phyloP scores from a whole-genome alignment of 345 rosid genomes.

The Gossypium mustelinum region DNA sequence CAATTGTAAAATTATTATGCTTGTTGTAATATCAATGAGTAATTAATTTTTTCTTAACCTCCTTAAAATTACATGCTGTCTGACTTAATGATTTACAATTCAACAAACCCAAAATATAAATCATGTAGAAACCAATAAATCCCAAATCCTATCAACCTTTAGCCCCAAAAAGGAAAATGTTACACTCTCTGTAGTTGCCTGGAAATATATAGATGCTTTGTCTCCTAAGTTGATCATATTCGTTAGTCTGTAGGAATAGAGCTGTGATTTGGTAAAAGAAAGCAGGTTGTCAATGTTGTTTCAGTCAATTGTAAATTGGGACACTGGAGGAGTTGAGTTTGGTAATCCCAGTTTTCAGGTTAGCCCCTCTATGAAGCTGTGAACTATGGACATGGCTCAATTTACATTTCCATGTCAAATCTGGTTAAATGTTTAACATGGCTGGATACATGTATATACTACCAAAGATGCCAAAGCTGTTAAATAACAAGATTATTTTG shows the following conservation, averaged over 20 bases:
- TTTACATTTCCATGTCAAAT: neutral
- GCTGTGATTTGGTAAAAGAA: neutral
- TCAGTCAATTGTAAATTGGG: neutral
- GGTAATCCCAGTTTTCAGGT: neutral
- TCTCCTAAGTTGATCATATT: neutral
- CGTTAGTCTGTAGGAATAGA: neutral
- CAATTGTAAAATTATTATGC: neutral
- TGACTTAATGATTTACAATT: neutral
- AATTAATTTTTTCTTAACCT: neutral
- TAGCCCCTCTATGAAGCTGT: neutral
- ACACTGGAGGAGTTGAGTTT: neutral
- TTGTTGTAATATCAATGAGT: neutral
- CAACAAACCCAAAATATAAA: neutral
- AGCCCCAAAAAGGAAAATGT: neutral
- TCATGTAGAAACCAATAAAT: neutral
- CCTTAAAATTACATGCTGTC: neutral
- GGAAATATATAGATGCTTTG: neutral
- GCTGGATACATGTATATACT: neutral
- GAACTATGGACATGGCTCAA: neutral
- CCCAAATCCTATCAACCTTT: neutral
- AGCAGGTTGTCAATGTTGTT: neutral
- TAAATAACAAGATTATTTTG: neutral
- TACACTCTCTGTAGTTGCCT: neutral
- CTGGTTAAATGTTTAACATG: neutral
- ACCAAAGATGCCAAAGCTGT: neutral